phyloP scores from a whole-genome alignment of 257 asterid genomes.

The Jacaranda mimosifolia region DNA sequence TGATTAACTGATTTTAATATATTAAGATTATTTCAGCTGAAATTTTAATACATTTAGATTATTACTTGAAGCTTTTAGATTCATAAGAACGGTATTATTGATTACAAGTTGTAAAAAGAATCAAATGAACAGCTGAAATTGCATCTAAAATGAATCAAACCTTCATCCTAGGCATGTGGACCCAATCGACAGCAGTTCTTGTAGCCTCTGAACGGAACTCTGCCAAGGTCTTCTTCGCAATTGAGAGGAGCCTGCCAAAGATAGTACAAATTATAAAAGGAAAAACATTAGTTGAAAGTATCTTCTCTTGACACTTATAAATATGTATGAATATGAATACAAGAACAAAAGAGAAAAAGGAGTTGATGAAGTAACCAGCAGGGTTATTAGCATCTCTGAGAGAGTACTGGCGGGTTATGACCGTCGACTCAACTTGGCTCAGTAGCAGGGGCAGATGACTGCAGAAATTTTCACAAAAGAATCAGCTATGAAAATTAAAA shows the following conservation, averaged over 20 bases:
- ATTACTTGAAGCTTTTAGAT: too few relatives aligned
- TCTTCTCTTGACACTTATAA: background rate
- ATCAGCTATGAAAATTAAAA: slow-evolving; percentile 8
- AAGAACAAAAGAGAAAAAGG: background rate
- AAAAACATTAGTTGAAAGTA: background rate
- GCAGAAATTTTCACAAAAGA: background rate
- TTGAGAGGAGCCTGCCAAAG: slow-evolving; percentile 82
- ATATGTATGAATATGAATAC: background rate
- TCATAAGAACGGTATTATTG: background rate
- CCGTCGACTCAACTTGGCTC: slow-evolving; percentile 94
- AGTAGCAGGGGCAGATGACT: slow-evolving; percentile 63
- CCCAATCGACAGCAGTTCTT: slow-evolving; percentile 99
- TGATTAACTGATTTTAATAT: too few relatives aligned
- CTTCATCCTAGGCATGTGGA: slow-evolving; percentile 99
- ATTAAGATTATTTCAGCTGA: too few relatives aligned
- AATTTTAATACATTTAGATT: too few relatives aligned
- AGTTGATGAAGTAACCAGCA: slow-evolving; percentile 73
- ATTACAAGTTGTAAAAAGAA: background rate
- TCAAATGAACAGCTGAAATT: background rate
- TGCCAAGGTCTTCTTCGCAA: slow-evolving; percentile 97
- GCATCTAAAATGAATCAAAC: slow-evolving; percentile 40
- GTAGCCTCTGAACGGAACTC: slow-evolving; percentile 99
- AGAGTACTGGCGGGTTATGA: slow-evolving; percentile 80
- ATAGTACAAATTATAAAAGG: slow-evolving; percentile 9
- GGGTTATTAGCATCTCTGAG: slow-evolving; percentile 90